These are phyloP conservation scores for Blastocystis sp. DNA, from an alignment of 352 stramenopile species.

Conservation along the genomic window DNA sequence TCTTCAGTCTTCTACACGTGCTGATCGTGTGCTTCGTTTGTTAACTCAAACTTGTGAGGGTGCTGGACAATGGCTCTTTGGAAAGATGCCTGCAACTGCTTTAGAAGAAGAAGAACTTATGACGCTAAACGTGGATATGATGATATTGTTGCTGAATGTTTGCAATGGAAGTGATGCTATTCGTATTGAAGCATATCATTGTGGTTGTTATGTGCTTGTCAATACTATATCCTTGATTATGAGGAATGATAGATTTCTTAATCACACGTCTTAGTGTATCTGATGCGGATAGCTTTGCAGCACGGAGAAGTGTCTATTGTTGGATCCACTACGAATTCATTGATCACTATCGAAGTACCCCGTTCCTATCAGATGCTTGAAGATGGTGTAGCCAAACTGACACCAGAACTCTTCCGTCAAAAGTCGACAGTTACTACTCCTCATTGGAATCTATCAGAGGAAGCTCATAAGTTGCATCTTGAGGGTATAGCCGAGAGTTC, in stretches of 20 bases:
- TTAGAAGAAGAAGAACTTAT: neutral
- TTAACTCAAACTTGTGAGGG: neutral
- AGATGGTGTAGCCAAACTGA: constrained; percentile 2
- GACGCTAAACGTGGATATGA: constrained; percentile 37
- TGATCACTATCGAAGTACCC: neutral
- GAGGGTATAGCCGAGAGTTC: neutral
- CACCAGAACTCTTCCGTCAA: constrained; percentile 45
- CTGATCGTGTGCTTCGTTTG: neutral
- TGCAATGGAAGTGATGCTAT: neutral
- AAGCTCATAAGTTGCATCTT: neutral
- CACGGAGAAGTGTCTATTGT: neutral
- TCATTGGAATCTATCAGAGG: constrained; percentile 7
- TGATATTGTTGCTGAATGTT: neutral
- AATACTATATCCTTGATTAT: constrained; percentile 44
- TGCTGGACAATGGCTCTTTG: neutral
- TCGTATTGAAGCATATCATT: neutral
- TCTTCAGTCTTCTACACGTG: neutral
- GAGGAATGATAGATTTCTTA: neutral
- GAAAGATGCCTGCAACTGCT: neutral
- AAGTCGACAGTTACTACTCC: neutral
- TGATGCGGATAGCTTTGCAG: neutral
- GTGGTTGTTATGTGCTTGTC: constrained; percentile 5
- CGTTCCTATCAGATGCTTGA: constrained; percentile 26
- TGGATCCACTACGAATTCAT: too few species aligned
- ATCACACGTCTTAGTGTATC: neutral